Evolutionary conservation across 139 green algal genomes (phyloP).

Genomic region (Volvox reticuliferus): DNA sequence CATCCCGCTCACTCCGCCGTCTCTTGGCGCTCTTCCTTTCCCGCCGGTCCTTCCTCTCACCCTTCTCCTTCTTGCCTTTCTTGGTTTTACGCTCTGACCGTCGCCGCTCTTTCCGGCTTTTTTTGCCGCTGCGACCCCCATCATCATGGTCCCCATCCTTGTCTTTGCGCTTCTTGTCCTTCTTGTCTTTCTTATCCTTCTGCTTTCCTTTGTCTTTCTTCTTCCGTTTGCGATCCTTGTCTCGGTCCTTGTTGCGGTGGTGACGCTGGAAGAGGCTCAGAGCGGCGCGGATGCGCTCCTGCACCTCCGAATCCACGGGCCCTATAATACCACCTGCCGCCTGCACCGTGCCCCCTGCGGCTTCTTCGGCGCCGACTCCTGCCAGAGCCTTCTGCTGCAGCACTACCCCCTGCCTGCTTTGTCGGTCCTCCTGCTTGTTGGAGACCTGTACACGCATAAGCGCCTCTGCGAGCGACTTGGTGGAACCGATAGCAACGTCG

Average conservation of each 20-base stretch:
- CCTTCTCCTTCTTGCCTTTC: neutral
- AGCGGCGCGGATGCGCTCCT: constrained; percentile 54
- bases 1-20: neutral
- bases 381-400: neutral
- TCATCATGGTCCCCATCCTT: constrained; percentile 69
- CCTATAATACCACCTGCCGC: constrained; percentile 9
- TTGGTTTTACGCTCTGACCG: neutral
- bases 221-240: constrained; percentile 43
- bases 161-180: neutral
- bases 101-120: neutral
- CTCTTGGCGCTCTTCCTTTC: neutral
- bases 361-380: neutral
- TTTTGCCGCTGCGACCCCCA: neutral
- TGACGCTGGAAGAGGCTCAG: constrained; percentile 54
- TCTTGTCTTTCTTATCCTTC: neutral
- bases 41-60: neutral
- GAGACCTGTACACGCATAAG: constrained; percentile 60
- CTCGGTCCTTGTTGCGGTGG: constrained; percentile 42
- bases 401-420: constrained; percentile 31
- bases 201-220: constrained; percentile 15
- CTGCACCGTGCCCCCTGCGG: neutral
- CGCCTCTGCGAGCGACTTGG: constrained; percentile 61
- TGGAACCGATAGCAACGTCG: constrained; percentile 24
- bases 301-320: constrained; percentile 48
- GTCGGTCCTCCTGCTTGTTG: constrained; percentile 3